Conservation (phyloP, 2,329 filamentous ascomycete genomes). For the Cercospora nicotianae region DNA sequence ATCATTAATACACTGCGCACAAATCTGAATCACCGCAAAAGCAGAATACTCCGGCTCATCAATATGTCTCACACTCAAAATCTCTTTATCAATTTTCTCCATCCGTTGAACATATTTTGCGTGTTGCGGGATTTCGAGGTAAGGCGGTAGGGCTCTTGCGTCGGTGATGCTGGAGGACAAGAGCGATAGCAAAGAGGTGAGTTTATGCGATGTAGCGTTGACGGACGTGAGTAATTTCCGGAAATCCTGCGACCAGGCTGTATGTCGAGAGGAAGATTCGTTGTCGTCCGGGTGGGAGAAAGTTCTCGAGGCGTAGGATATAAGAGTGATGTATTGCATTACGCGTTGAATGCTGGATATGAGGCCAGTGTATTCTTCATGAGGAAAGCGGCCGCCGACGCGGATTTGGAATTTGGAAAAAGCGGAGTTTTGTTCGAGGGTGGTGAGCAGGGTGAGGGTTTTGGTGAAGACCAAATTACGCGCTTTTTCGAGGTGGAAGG, state of each 20-base stretch:
- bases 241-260: conserved; percentile 64
- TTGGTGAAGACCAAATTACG: conserved; percentile 65
- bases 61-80: conserved; percentile 60
- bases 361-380: conserved; percentile 61
- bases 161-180: conserved; percentile 67
- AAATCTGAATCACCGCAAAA: conserved; percentile 72
- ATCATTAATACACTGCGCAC: conserved; percentile 65
- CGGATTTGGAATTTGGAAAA: conserved; percentile 70
- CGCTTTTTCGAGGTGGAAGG: conserved; percentile 57
- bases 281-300: conserved; percentile 40
- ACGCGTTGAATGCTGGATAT: conserved; percentile 61
- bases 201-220: conserved; percentile 62
- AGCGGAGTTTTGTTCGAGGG: conserved; percentile 61
- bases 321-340: conserved; percentile 65
- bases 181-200: conserved; percentile 67
- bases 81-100: conserved; percentile 58
- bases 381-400: conserved; percentile 70
- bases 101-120: conserved; percentile 61
- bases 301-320: conserved; percentile 62
- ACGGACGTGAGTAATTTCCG: conserved; percentile 56
- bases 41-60: conserved; percentile 65
- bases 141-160: conserved; percentile 68
- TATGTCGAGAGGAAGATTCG: conserved; percentile 31
- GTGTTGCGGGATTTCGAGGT: conserved; percentile 62
- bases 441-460: conserved; percentile 64